These are phyloP conservation scores for Globisporangium abappressorium DNA, from an alignment of 352 stramenopile species.

Conservation along the genomic window DNA sequence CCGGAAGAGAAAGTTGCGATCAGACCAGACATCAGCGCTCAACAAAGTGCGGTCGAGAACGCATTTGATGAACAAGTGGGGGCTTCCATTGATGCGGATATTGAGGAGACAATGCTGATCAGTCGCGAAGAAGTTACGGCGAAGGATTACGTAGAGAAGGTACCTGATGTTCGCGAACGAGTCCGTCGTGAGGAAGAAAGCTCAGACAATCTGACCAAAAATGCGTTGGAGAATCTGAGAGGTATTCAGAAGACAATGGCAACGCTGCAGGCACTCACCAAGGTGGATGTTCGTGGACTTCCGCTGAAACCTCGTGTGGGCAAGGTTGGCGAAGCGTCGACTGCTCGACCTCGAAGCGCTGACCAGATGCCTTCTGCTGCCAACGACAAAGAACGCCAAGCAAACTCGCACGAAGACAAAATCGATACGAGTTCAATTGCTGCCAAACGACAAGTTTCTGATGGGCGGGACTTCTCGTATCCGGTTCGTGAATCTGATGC, in stretches of 20 bases:
- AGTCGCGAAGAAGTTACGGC: not conserved
- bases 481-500: not conserved
- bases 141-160: slow-evolving; percentile 1
- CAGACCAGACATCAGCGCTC: not conserved
- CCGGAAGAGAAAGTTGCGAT: not conserved
- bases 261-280: slow-evolving; percentile 10
- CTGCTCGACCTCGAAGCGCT: slow-evolving; percentile 2
- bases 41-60: not conserved
- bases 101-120: slow-evolving; percentile 21
- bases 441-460: not conserved
- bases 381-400: not conserved
- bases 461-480: not conserved
- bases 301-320: slow-evolving; percentile 11
- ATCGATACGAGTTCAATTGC: not conserved
- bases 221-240: slow-evolving; percentile 17
- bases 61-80: not conserved
- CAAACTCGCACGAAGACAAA: not conserved
- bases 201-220: slow-evolving; percentile 4
- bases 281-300: slow-evolving; percentile 15
- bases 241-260: slow-evolving; percentile 18
- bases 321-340: not conserved
- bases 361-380: not conserved
- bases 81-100: slow-evolving; percentile 7
- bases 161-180: not conserved
- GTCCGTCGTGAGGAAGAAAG: not conserved